Evolutionary conservation across 2,329 filamentous ascomycete species (phyloP), one percentile per base, ranked within the genome.

Genomic region (Hypoxylon sp.): DNA sequence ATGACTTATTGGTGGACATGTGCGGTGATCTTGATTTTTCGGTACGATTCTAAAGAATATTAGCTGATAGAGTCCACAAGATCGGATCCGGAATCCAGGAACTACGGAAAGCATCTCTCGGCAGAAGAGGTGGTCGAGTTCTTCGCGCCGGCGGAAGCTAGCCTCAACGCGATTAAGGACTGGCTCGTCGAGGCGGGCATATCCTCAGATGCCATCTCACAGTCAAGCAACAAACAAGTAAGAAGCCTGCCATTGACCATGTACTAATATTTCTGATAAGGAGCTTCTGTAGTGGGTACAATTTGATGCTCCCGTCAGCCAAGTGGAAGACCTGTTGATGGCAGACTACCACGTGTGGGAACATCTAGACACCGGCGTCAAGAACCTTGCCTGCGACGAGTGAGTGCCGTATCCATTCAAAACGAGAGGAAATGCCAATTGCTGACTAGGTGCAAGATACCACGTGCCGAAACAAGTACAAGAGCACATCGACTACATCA

Each of bases 401-500:
- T 73, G 15, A 71, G 71, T 65, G 10, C 3, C 30, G 24, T 10
- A 13, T 39, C n/a, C n/a, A n/a, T 10, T 19, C 0, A 11, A 13
- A 20, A 6, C 6, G 28, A 1, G 22, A 1, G 15, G 10, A 32
- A 15, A 19, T 2, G 10, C 28, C n/a, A n/a, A 11, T 24, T 5
- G 2, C 56, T 62, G 15, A 67, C 50, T 6, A 11, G 20, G 32
- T 32, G 2, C 24, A 24, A 73, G 70, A 59, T 85, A 85, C 70
- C 82, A 84, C 60, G 73, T 87, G 4, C 84, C 84, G 1, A 75
- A 76, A 26, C 71, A 80, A 41, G 67, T 87, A 13, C 77, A 77
- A 44, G 66, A 77, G 10, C 82, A 86, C 59, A 77, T 87, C 53
- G 84, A 87, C 73, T 87, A 86, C 71, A 80, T 87, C 37, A 86